Base-by-base conservation (phyloP, 106 monocot genomes). In the Acorus gramineus region DNA sequence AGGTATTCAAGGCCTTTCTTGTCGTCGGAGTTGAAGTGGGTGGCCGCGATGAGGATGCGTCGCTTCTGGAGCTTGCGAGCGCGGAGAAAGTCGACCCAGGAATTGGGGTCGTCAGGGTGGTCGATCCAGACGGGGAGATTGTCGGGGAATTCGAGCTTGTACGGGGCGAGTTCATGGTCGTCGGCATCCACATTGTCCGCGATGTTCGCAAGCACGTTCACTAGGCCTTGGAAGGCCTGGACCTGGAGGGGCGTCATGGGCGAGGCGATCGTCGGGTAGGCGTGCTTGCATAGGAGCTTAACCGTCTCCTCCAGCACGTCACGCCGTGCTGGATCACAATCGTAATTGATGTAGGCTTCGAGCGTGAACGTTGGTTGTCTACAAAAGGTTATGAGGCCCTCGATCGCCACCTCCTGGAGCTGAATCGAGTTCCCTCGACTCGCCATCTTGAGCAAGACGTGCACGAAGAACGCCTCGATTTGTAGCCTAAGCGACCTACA, bases 261-360 rank as follows among this genome's bases (percentile, higher is more conserved):
- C 28, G 28, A 28, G 57, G 5, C 47, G 68, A 5, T 42, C 4
- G 50, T 57, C 4, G 96, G 91, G 65, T 81, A 91, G 5, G 87
- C 91, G 0, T 66, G 66, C 64, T 85, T 98, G 81, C 87, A 98
- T 11, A 98, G 83, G 14, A 85, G 13, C 60, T 76, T 88, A 3
- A 76, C 78, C 1, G 81, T 52, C 7, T 98, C 96, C 49, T 98
- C 96, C 28, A 85, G 79, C 43, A 91, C 71, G 50, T 90, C 81
- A 11, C 56, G 44, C 9, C 77, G 70, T 49, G 79, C 44, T 2
- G 87, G 87, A 45, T 98, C 96, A 61, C 87, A 98, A 73, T 98
- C 96, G 73, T 81, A 98, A 47, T 98, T 98, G 13, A 88, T 85
- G 66, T 87, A 98, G 74, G 74, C 79, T 61, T 98, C 91, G n/a